phyloP scores from a whole-genome alignment of 2,329 filamentous ascomycete genomes.

The Cryphonectria radicalis region DNA sequence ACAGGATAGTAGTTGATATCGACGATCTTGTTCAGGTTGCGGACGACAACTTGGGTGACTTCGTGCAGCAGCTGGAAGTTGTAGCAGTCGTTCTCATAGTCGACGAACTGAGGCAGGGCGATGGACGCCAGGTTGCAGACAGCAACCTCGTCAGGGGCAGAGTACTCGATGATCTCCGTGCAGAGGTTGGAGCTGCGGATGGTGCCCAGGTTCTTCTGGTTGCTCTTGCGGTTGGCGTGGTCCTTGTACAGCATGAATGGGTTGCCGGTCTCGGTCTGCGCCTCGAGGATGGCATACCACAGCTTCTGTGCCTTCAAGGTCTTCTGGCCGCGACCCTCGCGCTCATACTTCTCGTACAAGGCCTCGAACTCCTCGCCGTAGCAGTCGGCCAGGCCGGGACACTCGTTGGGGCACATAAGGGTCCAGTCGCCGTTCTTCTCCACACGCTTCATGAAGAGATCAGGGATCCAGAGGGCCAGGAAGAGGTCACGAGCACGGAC shows the following conservation, averaged over 20 bases:
- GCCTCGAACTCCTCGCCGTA: conserved; percentile 98
- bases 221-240: conserved; percentile 97
- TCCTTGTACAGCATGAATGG: conserved; percentile 99
- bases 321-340: conserved; percentile 82
- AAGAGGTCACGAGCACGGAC: conserved; percentile 95
- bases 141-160: conserved; percentile 93
- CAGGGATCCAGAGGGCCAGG: conserved; percentile 96
- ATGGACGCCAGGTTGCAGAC: conserved; percentile 98
- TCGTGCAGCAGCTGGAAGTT: conserved; percentile 98
- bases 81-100: conserved; percentile 81
- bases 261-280: conserved; percentile 98
- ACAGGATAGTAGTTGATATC: conserved; percentile 99
- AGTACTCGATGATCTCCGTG: conserved; percentile 99
- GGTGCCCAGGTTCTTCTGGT: conserved; percentile 99
- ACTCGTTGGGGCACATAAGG: conserved; percentile 97
- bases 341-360: conserved; percentile 91
- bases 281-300: conserved; percentile 98
- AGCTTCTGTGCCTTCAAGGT: conserved; percentile 98
- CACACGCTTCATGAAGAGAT: conserved; percentile 99
- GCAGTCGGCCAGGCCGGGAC: conserved; percentile 90
- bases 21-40: conserved; percentile 97
- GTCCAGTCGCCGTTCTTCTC: conserved; percentile 98
- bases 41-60: conserved; percentile 87
- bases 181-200: conserved; percentile 99
- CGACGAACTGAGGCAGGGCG: conserved; percentile 87